A percentile compares a stretch with the other conserved stretches of the same genome.
phyloP scores from a whole-genome alignment of 805 yeast genomes.

The Candida yuanshanica region DNA sequence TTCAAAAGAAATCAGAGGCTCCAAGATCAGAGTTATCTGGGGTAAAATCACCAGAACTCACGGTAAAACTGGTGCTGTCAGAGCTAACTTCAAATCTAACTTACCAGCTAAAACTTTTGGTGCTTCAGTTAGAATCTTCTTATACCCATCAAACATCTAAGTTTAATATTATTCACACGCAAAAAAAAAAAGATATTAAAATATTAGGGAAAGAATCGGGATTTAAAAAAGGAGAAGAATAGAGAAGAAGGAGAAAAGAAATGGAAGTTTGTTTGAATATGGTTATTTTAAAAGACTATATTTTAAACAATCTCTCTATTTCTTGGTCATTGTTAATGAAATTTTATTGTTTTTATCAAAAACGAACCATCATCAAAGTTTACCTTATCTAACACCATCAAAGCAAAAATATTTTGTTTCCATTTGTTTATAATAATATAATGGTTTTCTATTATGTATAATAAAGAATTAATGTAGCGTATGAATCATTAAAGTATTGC shows the following conservation, averaged over 20 bases:
- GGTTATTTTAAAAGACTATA: no score
- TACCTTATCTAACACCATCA: slow-evolving; percentile 11
- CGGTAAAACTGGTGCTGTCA: slow-evolving; percentile 97
- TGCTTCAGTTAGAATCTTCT: slow-evolving; percentile 99
- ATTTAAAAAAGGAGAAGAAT: neutral
- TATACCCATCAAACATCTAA: slow-evolving; percentile 99
- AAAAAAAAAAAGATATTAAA: neutral
- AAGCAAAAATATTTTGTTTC: slow-evolving; percentile 3
- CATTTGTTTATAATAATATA: slow-evolving; percentile 4
- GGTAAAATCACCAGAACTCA: slow-evolving; percentile 98
- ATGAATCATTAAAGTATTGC: neutral
- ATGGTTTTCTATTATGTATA: slow-evolving; percentile 7
- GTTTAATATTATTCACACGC: neutral
- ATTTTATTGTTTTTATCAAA: neutral
- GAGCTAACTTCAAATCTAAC: slow-evolving; percentile 99
- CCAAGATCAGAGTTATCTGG: slow-evolving; percentile 99
- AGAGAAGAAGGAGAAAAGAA: neutral
- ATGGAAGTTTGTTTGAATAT: neutral
- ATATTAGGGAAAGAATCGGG: neutral
- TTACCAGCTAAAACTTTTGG: slow-evolving; percentile 99
- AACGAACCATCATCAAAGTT: slow-evolving; percentile 1
- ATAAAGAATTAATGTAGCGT: neutral
- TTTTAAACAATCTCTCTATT: neutral
- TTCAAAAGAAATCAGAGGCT: slow-evolving; percentile 95
- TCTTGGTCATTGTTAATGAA: neutral